A percentile compares a stretch with the other conserved stretches of the same genome.
Evolutionary conservation across 306 rosid species (phyloP).

Genomic region (Fragaria ananassa): DNA sequence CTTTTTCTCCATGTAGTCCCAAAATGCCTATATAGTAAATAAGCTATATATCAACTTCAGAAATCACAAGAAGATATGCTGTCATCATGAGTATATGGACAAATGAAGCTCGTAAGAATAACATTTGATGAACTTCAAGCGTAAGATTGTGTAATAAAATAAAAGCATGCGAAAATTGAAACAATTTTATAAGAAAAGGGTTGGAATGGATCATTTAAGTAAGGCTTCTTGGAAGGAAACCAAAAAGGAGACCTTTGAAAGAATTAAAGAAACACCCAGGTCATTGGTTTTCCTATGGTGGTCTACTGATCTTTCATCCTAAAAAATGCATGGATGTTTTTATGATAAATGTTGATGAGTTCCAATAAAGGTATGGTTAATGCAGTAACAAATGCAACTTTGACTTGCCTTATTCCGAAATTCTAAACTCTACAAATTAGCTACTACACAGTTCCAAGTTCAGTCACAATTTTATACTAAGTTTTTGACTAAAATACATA

Average conservation of each 20-base stretch:
- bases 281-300: background rate
- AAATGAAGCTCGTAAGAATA: background rate
- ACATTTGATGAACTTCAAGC: background rate
- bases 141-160: background rate
- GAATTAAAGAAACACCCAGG: background rate
- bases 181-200: background rate
- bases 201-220: background rate
- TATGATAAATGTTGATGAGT: background rate
- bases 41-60: conserved; percentile 19
- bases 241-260: background rate
- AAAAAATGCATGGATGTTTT: background rate
- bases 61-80: conserved; percentile 10
- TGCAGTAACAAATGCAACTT: background rate
- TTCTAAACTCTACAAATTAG: background rate
- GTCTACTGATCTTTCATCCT: background rate
- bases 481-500: background rate
- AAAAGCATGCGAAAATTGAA: background rate
- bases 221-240: background rate
- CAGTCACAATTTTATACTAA: background rate
- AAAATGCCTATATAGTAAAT: conserved; percentile 62
- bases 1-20: conserved; percentile 74
- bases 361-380: background rate
- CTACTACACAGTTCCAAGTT: background rate
- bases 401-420: background rate
- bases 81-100: background rate